phyloP scores from a whole-genome alignment of 139 green algal genomes.

The Coelastrella sp. region DNA sequence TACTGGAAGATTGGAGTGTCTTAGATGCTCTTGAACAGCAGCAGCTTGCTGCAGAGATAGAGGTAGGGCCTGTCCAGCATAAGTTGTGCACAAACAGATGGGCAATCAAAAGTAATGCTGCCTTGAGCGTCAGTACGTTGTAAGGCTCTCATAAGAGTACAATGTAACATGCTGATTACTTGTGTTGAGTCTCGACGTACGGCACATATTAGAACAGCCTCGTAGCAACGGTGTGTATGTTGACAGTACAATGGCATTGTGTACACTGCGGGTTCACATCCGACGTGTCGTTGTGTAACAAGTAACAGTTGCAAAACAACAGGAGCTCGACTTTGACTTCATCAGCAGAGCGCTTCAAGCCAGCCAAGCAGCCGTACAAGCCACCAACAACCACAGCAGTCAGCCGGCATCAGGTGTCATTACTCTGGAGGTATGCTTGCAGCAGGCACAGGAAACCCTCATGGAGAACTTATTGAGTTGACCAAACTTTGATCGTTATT shows the following conservation, averaged over 20 bases:
- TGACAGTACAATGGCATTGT: too few relatives aligned
- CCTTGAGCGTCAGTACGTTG: not conserved
- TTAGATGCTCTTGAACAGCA: slow-evolving; percentile 56
- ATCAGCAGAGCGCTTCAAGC: slow-evolving; percentile 62
- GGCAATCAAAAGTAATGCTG: not conserved
- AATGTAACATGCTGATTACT: too few relatives aligned
- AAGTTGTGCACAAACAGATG: not conserved
- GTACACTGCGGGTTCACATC: too few relatives aligned
- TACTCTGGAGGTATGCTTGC: slow-evolving; percentile 43
- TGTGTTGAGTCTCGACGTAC: too few relatives aligned
- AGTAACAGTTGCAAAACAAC: not conserved
- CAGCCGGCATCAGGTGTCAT: slow-evolving; percentile 40
- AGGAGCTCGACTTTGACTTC: slow-evolving; percentile 65
- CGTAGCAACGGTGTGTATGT: not conserved
- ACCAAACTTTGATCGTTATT: too few relatives aligned
- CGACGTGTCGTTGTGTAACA: not conserved
- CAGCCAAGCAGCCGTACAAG: slow-evolving; percentile 54
- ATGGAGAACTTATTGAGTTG: too few relatives aligned
- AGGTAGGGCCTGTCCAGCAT: slow-evolving; percentile 43
- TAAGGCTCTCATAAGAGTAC: too few relatives aligned
- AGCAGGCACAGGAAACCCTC: too few relatives aligned
- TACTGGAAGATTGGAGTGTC: slow-evolving; percentile 60
- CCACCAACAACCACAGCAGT: not conserved
- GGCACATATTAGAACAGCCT: too few relatives aligned
- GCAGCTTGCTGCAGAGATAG: slow-evolving; percentile 56